These are phyloP conservation scores for Metroxylon sagu DNA, from an alignment of 176 grass and related monocot genomes.

Conservation along the genomic window DNA sequence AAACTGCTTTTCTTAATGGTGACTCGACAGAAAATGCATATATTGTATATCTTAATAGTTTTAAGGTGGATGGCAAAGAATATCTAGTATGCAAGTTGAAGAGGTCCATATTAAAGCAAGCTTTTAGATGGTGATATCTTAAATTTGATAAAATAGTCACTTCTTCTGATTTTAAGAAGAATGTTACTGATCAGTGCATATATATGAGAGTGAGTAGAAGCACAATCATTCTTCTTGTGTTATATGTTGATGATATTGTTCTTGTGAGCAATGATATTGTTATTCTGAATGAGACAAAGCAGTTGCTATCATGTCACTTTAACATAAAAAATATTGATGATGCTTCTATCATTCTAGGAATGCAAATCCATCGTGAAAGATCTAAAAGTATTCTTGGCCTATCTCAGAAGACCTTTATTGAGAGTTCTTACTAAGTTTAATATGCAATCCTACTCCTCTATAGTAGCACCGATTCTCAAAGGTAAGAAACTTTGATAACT, in stretches of 20 bases:
- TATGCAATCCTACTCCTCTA: background rate
- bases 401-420: conserved; percentile 8
- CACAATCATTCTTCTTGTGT: conserved; percentile 4
- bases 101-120: conserved; percentile 24
- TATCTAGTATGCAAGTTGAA: conserved; percentile 14
- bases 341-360: conserved; percentile 5
- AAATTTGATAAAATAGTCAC: conserved; percentile 13
- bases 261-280: conserved; percentile 1
- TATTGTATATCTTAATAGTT: conserved; percentile 14
- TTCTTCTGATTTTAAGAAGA: conserved; percentile 5
- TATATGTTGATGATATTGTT: conserved; percentile 20
- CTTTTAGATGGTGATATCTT: conserved; percentile 11
- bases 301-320: conserved; percentile 7
- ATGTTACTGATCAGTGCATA: conserved; percentile 2
- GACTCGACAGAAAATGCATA: conserved; percentile 18
- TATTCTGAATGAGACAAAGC: conserved; percentile 12
- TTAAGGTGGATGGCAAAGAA: background rate
- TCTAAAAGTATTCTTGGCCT: conserved; percentile 1
- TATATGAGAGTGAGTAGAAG: conserved; percentile 15
- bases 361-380: conserved; percentile 3
- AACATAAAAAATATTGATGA: conserved; percentile 22
- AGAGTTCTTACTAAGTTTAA: conserved; percentile 7
- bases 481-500: background rate
- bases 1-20: conserved; percentile 14
- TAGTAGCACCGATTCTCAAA: background rate